Evolutionary conservation across 768 basidiomycete species (phyloP).

Genomic region (Leucogyrophana mollusca): DNA sequence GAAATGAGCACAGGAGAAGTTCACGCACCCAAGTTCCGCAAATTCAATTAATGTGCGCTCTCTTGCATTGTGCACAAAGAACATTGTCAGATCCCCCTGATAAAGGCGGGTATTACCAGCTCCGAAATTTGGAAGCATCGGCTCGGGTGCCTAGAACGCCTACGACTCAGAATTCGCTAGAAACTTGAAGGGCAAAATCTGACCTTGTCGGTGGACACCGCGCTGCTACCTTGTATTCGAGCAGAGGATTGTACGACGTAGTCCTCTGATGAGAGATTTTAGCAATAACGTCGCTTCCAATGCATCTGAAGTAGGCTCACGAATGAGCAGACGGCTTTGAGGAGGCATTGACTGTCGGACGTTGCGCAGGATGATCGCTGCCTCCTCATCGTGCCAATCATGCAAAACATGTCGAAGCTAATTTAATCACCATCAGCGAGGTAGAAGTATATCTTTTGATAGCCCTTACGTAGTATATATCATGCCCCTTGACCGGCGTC

Average conservation of each 20-base stretch:
- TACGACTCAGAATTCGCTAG: conserved; percentile 6
- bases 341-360: conserved; percentile 14
- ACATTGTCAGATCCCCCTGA: conserved; percentile 13
- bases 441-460: no score
- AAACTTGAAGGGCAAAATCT: neutral
- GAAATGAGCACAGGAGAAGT: neutral
- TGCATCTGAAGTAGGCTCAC: conserved; percentile 1
- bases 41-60: conserved; percentile 21
- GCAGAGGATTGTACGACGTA: neutral
- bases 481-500: conserved; percentile 8
- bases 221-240: neutral
- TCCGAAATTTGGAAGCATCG: conserved; percentile 16
- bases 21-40: neutral
- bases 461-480: conserved; percentile 20
- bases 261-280: neutral
- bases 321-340: conserved; percentile 12
- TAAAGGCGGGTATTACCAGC: conserved; percentile 8
- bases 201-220: neutral
- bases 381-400: conserved; percentile 17
- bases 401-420: conserved; percentile 11
- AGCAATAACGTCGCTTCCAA: neutral
- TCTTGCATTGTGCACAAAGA: conserved; percentile 11
- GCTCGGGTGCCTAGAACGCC: conserved; percentile 11
- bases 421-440: neutral
- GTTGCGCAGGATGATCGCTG: conserved; percentile 10